These are phyloP conservation scores for Henckelia pumila DNA, from an alignment of 257 asterid genomes.

Conservation along the genomic window DNA sequence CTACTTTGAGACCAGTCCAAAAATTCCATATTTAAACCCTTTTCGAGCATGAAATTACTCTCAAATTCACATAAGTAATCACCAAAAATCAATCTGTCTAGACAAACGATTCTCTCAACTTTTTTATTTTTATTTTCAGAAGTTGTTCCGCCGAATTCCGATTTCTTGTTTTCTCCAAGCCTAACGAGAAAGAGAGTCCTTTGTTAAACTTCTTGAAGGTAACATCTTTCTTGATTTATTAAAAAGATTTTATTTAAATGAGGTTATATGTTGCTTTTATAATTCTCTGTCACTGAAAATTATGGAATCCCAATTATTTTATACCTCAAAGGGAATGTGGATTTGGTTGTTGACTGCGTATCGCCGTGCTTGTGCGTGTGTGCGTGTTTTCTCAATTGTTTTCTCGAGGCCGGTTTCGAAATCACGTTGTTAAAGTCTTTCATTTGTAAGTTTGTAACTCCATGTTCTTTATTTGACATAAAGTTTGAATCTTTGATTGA, in stretches of 20 bases:
- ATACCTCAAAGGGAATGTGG: background rate
- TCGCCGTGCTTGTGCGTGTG: background rate
- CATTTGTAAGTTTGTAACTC: background rate
- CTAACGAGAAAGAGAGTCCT: background rate
- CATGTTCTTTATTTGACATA: background rate
- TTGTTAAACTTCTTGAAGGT: background rate
- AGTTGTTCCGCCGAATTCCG: background rate
- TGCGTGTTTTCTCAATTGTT: background rate
- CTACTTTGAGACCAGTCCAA: too few relatives aligned
- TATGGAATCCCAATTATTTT: background rate
- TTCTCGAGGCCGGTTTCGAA: background rate
- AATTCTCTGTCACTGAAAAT: background rate
- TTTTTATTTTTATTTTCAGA: background rate
- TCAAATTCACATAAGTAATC: too few relatives aligned
- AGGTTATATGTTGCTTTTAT: background rate
- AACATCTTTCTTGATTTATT: background rate
- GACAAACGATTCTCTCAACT: too few relatives aligned
- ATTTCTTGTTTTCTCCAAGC: background rate
- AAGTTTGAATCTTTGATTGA: background rate
- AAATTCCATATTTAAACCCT: too few relatives aligned
- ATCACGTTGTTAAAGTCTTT: background rate
- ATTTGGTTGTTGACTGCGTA: background rate
- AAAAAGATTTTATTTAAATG: too few relatives aligned
- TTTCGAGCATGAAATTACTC: too few relatives aligned
- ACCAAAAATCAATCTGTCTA: too few relatives aligned